phyloP scores from a whole-genome alignment of 352 stramenopile genomes.

The Globisporangium lucens region DNA sequence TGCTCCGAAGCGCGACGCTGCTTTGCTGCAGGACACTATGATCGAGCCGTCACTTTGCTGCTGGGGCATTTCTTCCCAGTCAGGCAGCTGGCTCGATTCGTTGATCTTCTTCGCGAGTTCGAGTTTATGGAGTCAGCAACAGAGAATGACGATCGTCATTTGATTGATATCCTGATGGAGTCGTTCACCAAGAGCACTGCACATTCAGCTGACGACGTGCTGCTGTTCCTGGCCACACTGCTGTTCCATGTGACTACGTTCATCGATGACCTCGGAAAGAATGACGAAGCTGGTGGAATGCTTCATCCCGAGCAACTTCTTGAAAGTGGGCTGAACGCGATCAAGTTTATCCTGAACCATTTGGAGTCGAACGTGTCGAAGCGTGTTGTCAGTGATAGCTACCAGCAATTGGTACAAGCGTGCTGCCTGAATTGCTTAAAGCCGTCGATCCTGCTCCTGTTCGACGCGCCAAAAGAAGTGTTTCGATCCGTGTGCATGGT shows the following conservation, averaged over 20 bases:
- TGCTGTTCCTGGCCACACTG: conserved; percentile 38
- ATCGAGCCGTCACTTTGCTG: conserved; percentile 37
- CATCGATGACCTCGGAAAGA: conserved; percentile 26
- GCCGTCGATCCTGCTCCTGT: conserved; percentile 50
- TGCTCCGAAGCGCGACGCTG: conserved; percentile 46
- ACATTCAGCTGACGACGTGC: conserved; percentile 27
- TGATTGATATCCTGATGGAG: conserved; percentile 40
- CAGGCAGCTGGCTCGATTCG: conserved; percentile 39
- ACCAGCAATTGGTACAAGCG: conserved; percentile 29
- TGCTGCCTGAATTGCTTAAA: conserved; percentile 42
- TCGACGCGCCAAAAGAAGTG: conserved; percentile 48
- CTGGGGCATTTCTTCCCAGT: conserved; percentile 54
- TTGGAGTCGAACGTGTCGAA: conserved; percentile 22
- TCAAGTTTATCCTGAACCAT: conserved; percentile 34
- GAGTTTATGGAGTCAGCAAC: conserved; percentile 23
- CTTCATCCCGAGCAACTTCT: conserved; percentile 29
- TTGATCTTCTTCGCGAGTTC: conserved; percentile 60
- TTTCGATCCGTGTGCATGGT: conserved; percentile 31
- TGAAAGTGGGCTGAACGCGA: conserved; percentile 32
- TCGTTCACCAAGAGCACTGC: conserved; percentile 36
- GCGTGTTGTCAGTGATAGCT: conserved; percentile 10
- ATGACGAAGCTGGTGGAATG: conserved; percentile 13
- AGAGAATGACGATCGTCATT: conserved; percentile 1
- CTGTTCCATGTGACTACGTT: conserved; percentile 40
- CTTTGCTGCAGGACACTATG: conserved; percentile 31